These are phyloP conservation scores for Millerago galiae DNA, from an alignment of 805 yeast genomes.

Conservation along the genomic window DNA sequence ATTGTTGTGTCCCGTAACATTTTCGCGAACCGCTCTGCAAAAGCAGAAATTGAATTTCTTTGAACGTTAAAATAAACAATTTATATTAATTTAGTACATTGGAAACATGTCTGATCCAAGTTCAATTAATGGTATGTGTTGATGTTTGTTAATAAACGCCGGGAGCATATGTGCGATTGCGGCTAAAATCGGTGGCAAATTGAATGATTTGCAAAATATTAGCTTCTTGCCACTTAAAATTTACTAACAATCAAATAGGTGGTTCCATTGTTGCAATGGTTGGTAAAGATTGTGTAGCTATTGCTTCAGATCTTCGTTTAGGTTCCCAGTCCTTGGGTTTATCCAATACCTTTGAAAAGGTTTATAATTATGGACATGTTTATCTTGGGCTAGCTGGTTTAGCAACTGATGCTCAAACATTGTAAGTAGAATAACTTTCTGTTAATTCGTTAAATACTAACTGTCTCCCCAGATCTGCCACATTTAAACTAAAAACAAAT, in stretches of 20 bases:
- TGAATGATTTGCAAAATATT: not conserved
- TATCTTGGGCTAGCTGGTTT: constrained; percentile 91
- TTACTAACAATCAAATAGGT: constrained; percentile 36
- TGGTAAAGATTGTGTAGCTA: constrained; percentile 97
- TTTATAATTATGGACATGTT: constrained; percentile 79
- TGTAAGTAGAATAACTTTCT: constrained; percentile 11
- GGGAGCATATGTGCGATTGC: not conserved
- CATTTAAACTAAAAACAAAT: constrained; percentile 79
- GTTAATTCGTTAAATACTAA: not conserved
- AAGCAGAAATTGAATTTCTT: not conserved
- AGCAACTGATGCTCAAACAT: constrained; percentile 87
- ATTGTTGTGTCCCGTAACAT: not conserved
- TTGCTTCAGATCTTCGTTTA: constrained; percentile 89
- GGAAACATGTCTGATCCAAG: constrained; percentile 66
- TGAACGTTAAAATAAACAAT: not conserved
- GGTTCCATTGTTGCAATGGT: constrained; percentile 98
- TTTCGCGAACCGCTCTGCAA: not conserved
- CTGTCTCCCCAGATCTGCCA: constrained; percentile 38
- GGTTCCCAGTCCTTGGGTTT: constrained; percentile 93
- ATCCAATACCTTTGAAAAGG: constrained; percentile 87
- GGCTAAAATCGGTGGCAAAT: not conserved
- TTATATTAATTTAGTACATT: too few relatives aligned
- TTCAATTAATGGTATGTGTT: constrained; percentile 59
- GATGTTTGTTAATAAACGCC: not conserved
- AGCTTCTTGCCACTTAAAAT: not conserved